Evolutionary conservation across 2,329 filamentous ascomycete genomes (phyloP).

Genomic region (Pestalotiopsis sp.): DNA sequence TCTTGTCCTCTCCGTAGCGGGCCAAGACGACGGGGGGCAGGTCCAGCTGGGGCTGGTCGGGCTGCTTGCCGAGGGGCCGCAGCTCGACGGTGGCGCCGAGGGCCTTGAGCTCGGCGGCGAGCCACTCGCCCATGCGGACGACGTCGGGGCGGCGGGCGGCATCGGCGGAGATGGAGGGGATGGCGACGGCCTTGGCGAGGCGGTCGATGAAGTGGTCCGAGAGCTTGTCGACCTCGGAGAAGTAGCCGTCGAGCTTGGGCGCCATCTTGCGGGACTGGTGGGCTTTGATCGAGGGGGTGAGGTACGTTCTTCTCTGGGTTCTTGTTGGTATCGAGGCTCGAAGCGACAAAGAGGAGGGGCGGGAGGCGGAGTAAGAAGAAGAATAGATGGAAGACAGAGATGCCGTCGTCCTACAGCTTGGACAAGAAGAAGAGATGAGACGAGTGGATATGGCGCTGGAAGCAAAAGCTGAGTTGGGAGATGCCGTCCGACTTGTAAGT

Average conservation of each 20-base stretch:
- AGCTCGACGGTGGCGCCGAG: constrained; percentile 89
- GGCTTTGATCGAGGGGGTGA: constrained; percentile 54
- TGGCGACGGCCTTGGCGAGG: constrained; percentile 89
- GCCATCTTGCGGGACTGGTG: constrained; percentile 80
- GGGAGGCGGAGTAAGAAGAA: constrained; percentile 1
- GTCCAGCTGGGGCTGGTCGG: constrained; percentile 85
- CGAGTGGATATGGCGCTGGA: constrained; percentile 16
- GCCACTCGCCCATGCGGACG: constrained; percentile 92
- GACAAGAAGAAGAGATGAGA: neutral
- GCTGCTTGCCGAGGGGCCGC: constrained; percentile 87
- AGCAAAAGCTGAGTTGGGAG: constrained; percentile 11
- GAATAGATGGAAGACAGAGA: neutral
- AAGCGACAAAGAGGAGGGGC: neutral
- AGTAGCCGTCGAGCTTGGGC: constrained; percentile 87
- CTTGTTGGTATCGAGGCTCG: constrained; percentile 19
- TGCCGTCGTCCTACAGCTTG: neutral
- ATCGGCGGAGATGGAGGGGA: constrained; percentile 92
- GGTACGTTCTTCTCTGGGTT: constrained; percentile 42
- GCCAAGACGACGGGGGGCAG: constrained; percentile 91
- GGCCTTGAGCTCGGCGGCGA: constrained; percentile 78
- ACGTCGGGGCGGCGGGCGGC: constrained; percentile 89
- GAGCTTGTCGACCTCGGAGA: constrained; percentile 85
- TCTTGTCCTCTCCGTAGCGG: constrained; percentile 88
- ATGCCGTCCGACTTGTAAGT: constrained; percentile 13
- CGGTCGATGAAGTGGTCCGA: constrained; percentile 85